Evolutionary conservation across 2,329 filamentous ascomycete species (phyloP).

Genomic region (Anisogramma anomala): DNA sequence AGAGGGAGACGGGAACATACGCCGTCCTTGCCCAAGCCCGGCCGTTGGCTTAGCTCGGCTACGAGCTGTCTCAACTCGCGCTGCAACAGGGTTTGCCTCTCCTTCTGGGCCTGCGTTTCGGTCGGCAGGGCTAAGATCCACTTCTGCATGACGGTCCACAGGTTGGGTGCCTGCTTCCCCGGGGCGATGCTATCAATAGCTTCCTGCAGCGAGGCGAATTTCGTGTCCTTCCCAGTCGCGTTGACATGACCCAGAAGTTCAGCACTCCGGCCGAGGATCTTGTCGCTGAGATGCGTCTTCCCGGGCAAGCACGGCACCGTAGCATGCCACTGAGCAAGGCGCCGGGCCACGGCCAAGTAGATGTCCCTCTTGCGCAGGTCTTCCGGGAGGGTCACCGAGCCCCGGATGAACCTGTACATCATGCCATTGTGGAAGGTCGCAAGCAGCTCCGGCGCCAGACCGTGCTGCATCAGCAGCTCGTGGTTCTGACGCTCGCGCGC

Average conservation of each 20-base stretch:
- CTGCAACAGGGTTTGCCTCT: conserved; percentile 58
- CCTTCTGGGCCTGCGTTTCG: conserved; percentile 55
- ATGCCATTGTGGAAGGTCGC: conserved; percentile 94
- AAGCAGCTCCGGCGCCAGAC: conserved; percentile 75
- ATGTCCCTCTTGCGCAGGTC: conserved; percentile 67
- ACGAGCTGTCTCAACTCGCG: conserved; percentile 62
- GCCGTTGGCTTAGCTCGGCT: conserved; percentile 59
- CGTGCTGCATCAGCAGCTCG: conserved; percentile 71
- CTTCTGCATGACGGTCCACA: conserved; percentile 93
- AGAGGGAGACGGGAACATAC: conserved; percentile 36
- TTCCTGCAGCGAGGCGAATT: conserved; percentile 27
- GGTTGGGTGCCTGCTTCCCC: conserved; percentile 65
- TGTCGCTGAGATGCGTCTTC: conserved; percentile 28
- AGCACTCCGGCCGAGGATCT: conserved; percentile 17
- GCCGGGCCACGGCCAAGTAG: conserved; percentile 71
- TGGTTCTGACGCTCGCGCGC: conserved; percentile 73
- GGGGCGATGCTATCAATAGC: conserved; percentile 43
- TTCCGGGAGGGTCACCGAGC: conserved; percentile 65
- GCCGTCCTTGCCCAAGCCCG: conserved; percentile 63
- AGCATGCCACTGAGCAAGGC: conserved; percentile 90
- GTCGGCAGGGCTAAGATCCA: conserved; percentile 83
- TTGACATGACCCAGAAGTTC: conserved; percentile 15
- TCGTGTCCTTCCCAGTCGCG: conserved; percentile 22
- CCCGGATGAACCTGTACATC: conserved; percentile 82
- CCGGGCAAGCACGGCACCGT: conserved; percentile 44